Percentiles rank a stretch among this genome's conserved stretches.
Conservation (phyloP, 148 eudicot species). For the Rhododendron mucronatum region DNA sequence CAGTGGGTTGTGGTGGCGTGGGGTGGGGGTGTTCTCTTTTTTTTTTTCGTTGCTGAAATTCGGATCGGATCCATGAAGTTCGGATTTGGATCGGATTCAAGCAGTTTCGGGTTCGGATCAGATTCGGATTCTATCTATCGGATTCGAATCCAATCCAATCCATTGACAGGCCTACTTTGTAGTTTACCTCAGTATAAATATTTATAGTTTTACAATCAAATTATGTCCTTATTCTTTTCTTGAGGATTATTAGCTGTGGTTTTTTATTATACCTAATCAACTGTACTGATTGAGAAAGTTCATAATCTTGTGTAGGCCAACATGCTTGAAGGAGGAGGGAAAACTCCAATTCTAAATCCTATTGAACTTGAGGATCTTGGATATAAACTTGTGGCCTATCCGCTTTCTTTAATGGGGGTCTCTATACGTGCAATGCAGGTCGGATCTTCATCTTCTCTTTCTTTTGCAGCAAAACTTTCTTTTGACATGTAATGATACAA, state of each 20-base stretch:
- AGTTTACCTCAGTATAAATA: neutral
- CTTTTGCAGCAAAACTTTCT: neutral
- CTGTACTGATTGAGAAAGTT: neutral
- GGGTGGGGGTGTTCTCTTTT: no score
- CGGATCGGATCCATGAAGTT: no score
- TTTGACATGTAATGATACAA: neutral
- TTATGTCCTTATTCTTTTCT: neutral
- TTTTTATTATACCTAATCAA: neutral
- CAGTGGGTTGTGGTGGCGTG: no score
- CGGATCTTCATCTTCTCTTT: neutral
- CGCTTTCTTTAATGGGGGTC: conserved; percentile 83
- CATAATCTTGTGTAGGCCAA: conserved; percentile 51
- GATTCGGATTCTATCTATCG: no score
- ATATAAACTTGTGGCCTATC: conserved; percentile 81
- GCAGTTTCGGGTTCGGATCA: no score
- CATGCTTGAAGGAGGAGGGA: conserved; percentile 99
- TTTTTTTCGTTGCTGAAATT: no score
- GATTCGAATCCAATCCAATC: no score
- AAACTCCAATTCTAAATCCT: conserved; percentile 89
- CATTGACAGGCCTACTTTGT: neutral
- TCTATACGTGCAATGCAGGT: conserved; percentile 97
- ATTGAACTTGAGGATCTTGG: conserved; percentile 83
- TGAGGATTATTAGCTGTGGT: neutral
- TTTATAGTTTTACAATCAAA: neutral
- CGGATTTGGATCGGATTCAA: no score